phyloP scores from a whole-genome alignment of 2,329 filamentous ascomycete genomes.

The Nannizziopsis arthrosporioides region DNA sequence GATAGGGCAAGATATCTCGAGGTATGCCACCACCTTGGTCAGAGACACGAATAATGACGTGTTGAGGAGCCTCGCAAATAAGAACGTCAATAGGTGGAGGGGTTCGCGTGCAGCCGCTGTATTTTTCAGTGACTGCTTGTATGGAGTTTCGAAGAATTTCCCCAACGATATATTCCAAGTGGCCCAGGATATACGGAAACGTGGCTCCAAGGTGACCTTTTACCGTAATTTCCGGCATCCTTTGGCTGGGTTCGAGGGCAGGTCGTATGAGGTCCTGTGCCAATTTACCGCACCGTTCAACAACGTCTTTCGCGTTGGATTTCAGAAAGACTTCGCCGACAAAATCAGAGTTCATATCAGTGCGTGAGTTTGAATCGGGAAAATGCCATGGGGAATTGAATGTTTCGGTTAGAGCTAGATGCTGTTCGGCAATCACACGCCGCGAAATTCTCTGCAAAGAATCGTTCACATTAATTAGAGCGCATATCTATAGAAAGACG shows the following conservation, averaged over 20 bases:
- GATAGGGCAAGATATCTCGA: slow-evolving; percentile 68
- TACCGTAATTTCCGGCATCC: slow-evolving; percentile 69
- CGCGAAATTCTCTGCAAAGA: slow-evolving; percentile 67
- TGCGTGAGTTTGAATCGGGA: slow-evolving; percentile 58
- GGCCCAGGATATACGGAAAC: slow-evolving; percentile 92
- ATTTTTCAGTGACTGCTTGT: slow-evolving; percentile 75
- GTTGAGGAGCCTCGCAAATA: slow-evolving; percentile 84
- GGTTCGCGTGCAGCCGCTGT: slow-evolving; percentile 36
- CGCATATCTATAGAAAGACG: neutral
- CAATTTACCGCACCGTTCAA: slow-evolving; percentile 67
- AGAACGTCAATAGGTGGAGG: slow-evolving; percentile 85
- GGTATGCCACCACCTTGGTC: slow-evolving; percentile 91
- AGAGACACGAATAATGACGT: slow-evolving; percentile 91
- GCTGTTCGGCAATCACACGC: slow-evolving; percentile 93
- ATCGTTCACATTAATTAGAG: neutral
- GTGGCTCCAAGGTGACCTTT: slow-evolving; percentile 77
- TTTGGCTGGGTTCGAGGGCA: slow-evolving; percentile 58
- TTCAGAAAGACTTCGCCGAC: slow-evolving; percentile 92
- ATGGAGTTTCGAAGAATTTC: slow-evolving; percentile 92
- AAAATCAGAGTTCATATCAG: slow-evolving; percentile 60
- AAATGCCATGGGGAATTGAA: slow-evolving; percentile 87
- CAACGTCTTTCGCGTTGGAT: slow-evolving; percentile 80
- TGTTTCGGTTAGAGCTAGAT: slow-evolving; percentile 86
- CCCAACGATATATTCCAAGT: slow-evolving; percentile 93
- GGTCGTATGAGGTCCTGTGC: slow-evolving; percentile 62